phyloP scores from a whole-genome alignment of 179 eudicot genomes.

The Corrigiola litoralis region DNA sequence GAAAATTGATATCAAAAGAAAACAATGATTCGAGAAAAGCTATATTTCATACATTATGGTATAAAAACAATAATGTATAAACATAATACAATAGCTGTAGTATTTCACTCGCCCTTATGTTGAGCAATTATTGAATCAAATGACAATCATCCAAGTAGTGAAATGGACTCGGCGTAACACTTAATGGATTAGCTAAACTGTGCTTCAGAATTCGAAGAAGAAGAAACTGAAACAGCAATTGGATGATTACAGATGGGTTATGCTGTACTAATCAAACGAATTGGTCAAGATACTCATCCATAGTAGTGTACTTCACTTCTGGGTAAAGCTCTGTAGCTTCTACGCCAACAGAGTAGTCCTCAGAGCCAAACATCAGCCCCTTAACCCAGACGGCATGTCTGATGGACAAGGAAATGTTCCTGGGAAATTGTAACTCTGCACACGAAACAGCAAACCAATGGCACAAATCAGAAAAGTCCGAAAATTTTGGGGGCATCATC shows the following conservation, averaged over 20 bases:
- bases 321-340: constrained; percentile 74
- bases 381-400: constrained; percentile 51
- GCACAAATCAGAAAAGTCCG: background rate
- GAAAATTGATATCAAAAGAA: no score
- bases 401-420: constrained; percentile 33
- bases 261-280: background rate
- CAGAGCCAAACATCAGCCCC: constrained; percentile 59
- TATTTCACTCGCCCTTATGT: no score
- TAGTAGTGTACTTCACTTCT: constrained; percentile 57
- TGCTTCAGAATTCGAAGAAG: no score
- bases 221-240: no score
- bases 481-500: background rate
- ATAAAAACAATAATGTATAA: no score
- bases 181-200: no score
- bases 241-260: background rate
- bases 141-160: no score
- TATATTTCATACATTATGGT: no score
- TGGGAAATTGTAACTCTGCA: constrained; percentile 53
- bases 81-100: no score
- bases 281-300: constrained; percentile 13
- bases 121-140: no score
- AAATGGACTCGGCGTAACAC: no score
- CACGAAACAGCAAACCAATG: background rate
- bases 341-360: constrained; percentile 57
- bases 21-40: no score